phyloP scores from a whole-genome alignment of 768 basidiomycete species.

The Cubamyces sp. region DNA sequence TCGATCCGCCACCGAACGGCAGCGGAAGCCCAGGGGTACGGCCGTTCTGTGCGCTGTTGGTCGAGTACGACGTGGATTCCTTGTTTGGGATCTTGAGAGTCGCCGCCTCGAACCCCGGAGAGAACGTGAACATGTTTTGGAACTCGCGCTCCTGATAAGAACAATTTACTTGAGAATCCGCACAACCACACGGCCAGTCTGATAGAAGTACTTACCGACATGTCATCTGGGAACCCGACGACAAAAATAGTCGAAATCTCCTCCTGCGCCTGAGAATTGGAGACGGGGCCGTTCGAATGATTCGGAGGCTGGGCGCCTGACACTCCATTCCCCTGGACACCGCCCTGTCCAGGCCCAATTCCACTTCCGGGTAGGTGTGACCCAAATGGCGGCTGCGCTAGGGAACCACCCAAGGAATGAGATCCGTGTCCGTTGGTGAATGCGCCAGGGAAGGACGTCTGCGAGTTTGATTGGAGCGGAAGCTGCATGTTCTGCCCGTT shows the following conservation, averaged over 20 bases:
- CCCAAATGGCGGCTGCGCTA: constrained; percentile 76
- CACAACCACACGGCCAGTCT: constrained; percentile 22
- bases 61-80: constrained; percentile 78
- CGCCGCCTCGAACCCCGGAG: constrained; percentile 93
- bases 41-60: constrained; percentile 25
- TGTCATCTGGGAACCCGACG: constrained; percentile 98
- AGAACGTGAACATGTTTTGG: constrained; percentile 99
- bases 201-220: constrained; percentile 64
- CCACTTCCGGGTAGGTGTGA: constrained; percentile 60
- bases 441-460: constrained; percentile 36
- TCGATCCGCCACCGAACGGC: constrained; percentile 50
- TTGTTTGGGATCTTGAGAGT: constrained; percentile 97
- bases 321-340: constrained; percentile 22
- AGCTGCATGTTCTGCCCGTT: constrained; percentile 40
- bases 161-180: constrained; percentile 17
- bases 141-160: constrained; percentile 90
- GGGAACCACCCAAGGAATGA: constrained; percentile 37
- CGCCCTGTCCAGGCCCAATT: constrained; percentile 31
- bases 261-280: constrained; percentile 50
- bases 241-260: constrained; percentile 98
- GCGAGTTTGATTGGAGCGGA: constrained; percentile 38
- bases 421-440: constrained; percentile 42
- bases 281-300: constrained; percentile 37
- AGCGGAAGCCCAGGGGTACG: constrained; percentile 26
- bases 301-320: constrained; percentile 26